Percentiles rank a stretch among this genome's conserved stretches.
phyloP scores from a whole-genome alignment of 305 asterid species.

The Rubia tinctorum region DNA sequence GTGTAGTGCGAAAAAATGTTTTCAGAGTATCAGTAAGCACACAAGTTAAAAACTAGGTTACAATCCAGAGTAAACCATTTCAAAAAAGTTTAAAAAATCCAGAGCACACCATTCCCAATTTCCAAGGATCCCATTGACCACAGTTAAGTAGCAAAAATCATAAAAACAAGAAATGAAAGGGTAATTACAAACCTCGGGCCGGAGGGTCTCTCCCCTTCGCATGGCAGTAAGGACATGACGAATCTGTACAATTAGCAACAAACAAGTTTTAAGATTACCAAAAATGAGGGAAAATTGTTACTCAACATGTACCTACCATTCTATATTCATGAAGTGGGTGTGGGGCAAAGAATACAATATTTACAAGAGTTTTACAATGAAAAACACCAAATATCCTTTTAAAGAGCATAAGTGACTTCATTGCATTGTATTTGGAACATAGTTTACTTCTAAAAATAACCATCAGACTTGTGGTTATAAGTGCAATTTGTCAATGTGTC shows the following conservation, averaged over 20 bases:
- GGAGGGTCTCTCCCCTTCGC: constrained; percentile 32
- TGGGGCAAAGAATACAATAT: not conserved
- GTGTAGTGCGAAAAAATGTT: not conserved
- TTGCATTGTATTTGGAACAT: not conserved
- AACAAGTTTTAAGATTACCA: not conserved
- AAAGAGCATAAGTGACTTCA: not conserved
- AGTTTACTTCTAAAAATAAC: not conserved
- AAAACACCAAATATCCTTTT: not conserved
- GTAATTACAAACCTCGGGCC: constrained; percentile 35
- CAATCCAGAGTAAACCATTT: not conserved
- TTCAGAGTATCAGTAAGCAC: not conserved
- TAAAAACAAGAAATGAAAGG: constrained; percentile 5
- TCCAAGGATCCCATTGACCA: not conserved
- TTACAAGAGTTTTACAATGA: not conserved
- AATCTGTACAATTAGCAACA: constrained; percentile 26
- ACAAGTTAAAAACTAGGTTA: not conserved
- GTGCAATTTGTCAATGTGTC: not conserved
- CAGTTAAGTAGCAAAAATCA: not conserved
- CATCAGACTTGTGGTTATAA: not conserved
- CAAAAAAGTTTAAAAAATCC: not conserved
- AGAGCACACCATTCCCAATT: not conserved
- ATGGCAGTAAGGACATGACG: constrained; percentile 39
- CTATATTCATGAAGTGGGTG: not conserved
- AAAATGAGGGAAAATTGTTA: too few species aligned
- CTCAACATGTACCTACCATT: not conserved